Percentiles rank a stretch among this genome's conserved stretches.
Conservation (phyloP, 441 rosid species). For the Omphalea diandra region DNA sequence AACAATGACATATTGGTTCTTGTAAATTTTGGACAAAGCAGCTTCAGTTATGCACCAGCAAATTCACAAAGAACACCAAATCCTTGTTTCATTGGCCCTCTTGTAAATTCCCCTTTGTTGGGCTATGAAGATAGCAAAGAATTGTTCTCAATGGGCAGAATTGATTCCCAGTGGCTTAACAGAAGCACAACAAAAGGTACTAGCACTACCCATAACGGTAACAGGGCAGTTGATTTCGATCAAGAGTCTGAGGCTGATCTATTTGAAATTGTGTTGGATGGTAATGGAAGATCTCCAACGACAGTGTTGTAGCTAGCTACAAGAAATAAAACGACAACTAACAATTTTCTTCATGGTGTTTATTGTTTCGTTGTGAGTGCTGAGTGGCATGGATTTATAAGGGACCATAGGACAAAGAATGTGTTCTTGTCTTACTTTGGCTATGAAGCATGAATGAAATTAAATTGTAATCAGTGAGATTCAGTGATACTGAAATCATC, state of each 20-base stretch:
- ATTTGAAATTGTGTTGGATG: slow-evolving; percentile 78
- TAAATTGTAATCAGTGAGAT: too few species aligned
- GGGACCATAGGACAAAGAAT: slow-evolving; percentile 9
- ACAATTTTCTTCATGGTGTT: slow-evolving; percentile 14
- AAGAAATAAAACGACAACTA: slow-evolving; percentile 1
- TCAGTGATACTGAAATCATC: too few species aligned
- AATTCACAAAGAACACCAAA: slow-evolving; percentile 60
- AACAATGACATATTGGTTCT: slow-evolving; percentile 42
- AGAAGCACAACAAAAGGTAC: slow-evolving; percentile 42
- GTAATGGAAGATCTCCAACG: slow-evolving; percentile 44
- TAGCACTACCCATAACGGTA: slow-evolving; percentile 15
- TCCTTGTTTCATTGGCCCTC: slow-evolving; percentile 65
- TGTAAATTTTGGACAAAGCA: slow-evolving; percentile 65
- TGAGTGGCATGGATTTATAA: slow-evolving; percentile 19
- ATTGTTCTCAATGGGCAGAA: slow-evolving; percentile 92
- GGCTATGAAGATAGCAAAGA: slow-evolving; percentile 79
- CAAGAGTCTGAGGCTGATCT: slow-evolving; percentile 92
- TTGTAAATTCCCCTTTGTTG: slow-evolving; percentile 44
- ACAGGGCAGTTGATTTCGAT: slow-evolving; percentile 49
- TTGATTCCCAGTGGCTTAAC: slow-evolving; percentile 76
- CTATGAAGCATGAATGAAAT: too few species aligned
- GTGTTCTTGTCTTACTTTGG: not conserved
- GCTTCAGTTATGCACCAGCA: slow-evolving; percentile 49
- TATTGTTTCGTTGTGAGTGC: slow-evolving; percentile 7
- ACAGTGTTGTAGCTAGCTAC: slow-evolving; percentile 29